Conservation (phyloP, 495 filamentous ascomycete genomes). For the Podospora anserina region DNA sequence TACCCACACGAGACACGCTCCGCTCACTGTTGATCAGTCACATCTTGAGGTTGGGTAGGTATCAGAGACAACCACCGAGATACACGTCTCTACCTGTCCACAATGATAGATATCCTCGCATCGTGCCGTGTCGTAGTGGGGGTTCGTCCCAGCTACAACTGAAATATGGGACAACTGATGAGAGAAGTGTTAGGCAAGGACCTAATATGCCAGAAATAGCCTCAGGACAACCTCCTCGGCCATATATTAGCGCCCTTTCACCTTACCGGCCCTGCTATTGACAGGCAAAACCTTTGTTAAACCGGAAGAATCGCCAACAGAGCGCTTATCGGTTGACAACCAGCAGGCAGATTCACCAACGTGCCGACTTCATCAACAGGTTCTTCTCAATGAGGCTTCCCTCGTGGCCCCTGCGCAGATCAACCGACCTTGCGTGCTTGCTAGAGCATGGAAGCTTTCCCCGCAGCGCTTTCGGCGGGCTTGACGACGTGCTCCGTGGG, state of each 20-base stretch:
- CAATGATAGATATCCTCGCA: neutral
- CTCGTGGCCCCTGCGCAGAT: constrained; percentile 15
- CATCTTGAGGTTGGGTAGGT: neutral
- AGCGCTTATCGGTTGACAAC: neutral
- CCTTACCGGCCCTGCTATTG: constrained; percentile 5
- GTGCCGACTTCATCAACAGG: neutral
- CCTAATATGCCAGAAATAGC: constrained; percentile 3
- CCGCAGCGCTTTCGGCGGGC: constrained; percentile 8
- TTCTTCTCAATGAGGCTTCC: neutral
- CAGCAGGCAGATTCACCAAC: neutral
- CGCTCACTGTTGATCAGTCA: neutral
- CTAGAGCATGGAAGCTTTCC: neutral
- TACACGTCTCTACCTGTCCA: neutral
- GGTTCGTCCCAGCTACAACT: neutral
- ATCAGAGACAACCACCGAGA: neutral
- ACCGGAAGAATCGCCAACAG: neutral
- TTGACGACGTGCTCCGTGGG: constrained; percentile 18
- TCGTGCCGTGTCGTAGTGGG: constrained; percentile 5
- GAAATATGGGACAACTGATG: neutral
- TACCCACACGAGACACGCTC: neutral
- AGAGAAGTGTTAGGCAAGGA: neutral
- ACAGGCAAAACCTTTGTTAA: constrained; percentile 1
- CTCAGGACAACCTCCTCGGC: neutral
- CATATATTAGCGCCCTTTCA: constrained; percentile 12
- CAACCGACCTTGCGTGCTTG: neutral